phyloP scores from a whole-genome alignment of 208 protist genomes.

The Acanthamoeba divionensis region DNA sequence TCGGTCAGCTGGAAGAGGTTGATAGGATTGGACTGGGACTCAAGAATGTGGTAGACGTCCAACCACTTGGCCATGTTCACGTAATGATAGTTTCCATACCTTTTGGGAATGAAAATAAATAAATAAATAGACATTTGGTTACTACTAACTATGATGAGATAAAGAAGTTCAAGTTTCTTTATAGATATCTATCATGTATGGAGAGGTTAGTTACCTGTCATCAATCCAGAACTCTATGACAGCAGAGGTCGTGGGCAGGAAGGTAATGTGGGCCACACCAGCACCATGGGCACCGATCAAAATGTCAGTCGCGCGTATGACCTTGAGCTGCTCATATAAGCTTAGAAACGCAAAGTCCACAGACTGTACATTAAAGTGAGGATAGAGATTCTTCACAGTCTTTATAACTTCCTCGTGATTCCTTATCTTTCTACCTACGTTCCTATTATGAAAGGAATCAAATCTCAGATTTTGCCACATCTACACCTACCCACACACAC shows the following conservation, averaged over 20 bases:
- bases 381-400: not conserved
- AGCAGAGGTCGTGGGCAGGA: not conserved
- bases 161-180: no score
- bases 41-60: not conserved
- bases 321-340: constrained; percentile 15
- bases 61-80: constrained; percentile 28
- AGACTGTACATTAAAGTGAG: not conserved
- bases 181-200: no score
- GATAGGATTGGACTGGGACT: constrained; percentile 18
- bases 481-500: no score
- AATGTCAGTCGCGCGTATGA: constrained; percentile 43
- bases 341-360: not conserved
- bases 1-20: not conserved
- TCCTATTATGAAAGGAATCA: not conserved
- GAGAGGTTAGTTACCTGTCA: no score
- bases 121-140: no score
- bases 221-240: constrained; percentile 40
- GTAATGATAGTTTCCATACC: constrained; percentile 47
- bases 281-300: constrained; percentile 22
- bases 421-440: not conserved
- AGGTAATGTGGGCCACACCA: constrained; percentile 14
- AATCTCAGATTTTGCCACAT: no score
- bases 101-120: no score
- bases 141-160: no score
- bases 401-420: constrained; percentile 11